Percentiles rank a stretch among this genome's conserved stretches.
phyloP scores from a whole-genome alignment of 2,329 filamentous ascomycete genomes.

The Scedosporium dehoogii region DNA sequence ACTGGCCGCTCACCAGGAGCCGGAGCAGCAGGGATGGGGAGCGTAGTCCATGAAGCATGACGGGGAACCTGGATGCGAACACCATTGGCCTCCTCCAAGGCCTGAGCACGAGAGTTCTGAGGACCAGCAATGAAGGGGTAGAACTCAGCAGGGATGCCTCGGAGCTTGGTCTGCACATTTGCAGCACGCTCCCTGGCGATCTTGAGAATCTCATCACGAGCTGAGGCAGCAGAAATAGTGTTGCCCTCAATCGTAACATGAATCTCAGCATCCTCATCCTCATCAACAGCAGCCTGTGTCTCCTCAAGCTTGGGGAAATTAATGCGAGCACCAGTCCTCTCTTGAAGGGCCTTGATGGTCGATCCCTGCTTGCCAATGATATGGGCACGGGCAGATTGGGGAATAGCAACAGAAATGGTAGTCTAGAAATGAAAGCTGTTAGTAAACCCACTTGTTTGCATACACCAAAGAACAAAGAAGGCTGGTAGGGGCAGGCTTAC shows the following conservation, averaged over 20 bases:
- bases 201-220: conserved; percentile 71
- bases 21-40: conserved; percentile 42
- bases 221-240: conserved; percentile 74
- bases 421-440: conserved; percentile 9
- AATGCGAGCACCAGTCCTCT: conserved; percentile 81
- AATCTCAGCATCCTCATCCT: conserved; percentile 75
- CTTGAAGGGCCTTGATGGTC: conserved; percentile 82
- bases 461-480: neutral
- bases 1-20: conserved; percentile 53
- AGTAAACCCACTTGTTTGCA: neutral
- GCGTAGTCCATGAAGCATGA: conserved; percentile 56
- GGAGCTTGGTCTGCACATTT: conserved; percentile 71
- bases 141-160: conserved; percentile 79
- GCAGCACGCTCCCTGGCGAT: conserved; percentile 82
- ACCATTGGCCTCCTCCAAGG: conserved; percentile 67
- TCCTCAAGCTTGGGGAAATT: conserved; percentile 79
- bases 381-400: conserved; percentile 66
- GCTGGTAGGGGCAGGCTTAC: conserved; percentile 28
- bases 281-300: conserved; percentile 38
- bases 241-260: conserved; percentile 89
- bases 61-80: conserved; percentile 75
- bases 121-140: conserved; percentile 90
- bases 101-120: conserved; percentile 56
- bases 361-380: conserved; percentile 90
- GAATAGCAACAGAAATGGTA: conserved; percentile 9